A percentile compares a stretch with the other conserved stretches of the same genome.
Evolutionary conservation across 352 stramenopile genomes (phyloP).

Genomic region (Globisporangium perplexum): DNA sequence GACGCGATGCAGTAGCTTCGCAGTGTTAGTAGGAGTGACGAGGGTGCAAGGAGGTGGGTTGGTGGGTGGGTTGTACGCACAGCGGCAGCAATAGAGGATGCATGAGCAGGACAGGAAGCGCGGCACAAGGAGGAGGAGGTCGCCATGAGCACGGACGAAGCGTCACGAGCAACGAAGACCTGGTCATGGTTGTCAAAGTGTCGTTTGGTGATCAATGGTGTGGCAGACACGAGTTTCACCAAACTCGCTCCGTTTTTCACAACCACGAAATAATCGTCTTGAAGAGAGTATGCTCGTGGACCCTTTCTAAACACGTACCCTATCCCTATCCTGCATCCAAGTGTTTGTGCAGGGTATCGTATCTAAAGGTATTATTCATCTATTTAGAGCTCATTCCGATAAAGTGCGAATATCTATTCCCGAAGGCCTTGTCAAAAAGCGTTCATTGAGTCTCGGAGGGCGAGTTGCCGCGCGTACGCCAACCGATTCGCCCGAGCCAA

Average conservation of each 20-base stretch:
- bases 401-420: neutral
- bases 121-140: too few relatives aligned
- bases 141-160: too few relatives aligned
- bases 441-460: neutral
- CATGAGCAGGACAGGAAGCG: too few relatives aligned
- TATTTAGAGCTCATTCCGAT: neutral
- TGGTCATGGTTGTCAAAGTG: too few relatives aligned
- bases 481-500: slow-evolving; percentile 50
- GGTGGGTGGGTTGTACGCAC: too few relatives aligned
- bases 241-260: too few relatives aligned
- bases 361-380: neutral
- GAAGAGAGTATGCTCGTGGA: neutral
- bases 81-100: neutral
- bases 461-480: slow-evolving; percentile 22
- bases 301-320: neutral
- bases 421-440: neutral
- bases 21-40: neutral
- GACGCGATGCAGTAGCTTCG: slow-evolving; percentile 2
- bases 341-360: neutral
- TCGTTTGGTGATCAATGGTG: too few relatives aligned
- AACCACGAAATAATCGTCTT: neutral
- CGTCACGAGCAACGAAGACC: too few relatives aligned
- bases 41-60: too few relatives aligned
- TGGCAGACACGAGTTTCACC: too few relatives aligned
- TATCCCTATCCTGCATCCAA: neutral